phyloP scores from a whole-genome alignment of 1,139 yeast species.

The Saccharomyces pastorianus region DNA sequence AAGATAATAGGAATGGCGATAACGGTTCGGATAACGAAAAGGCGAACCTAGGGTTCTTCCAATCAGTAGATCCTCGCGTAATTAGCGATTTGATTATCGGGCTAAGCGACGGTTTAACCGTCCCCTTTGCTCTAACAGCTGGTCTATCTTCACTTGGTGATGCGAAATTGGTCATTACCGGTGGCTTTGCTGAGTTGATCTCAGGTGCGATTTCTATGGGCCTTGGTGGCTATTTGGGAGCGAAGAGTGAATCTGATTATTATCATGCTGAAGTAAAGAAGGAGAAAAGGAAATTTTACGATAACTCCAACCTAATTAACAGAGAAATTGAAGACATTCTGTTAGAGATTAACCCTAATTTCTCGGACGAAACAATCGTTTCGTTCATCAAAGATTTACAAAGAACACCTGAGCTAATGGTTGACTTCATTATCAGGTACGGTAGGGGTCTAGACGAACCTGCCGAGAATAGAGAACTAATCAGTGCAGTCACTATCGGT shows the following conservation, averaged over 20 bases:
- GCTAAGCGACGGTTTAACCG: conserved; percentile 72
- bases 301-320: conserved; percentile 45
- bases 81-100: conserved; percentile 79
- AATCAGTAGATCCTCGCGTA: conserved; percentile 50
- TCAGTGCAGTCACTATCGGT: conserved; percentile 71
- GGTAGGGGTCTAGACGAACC: conserved; percentile 81
- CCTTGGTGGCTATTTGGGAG: conserved; percentile 74
- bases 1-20: neutral
- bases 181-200: conserved; percentile 79
- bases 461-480: conserved; percentile 68
- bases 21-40: conserved; percentile 10
- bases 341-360: conserved; percentile 48
- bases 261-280: conserved; percentile 61
- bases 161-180: conserved; percentile 66
- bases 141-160: conserved; percentile 74
- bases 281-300: conserved; percentile 62
- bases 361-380: conserved; percentile 56
- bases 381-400: conserved; percentile 64
- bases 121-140: conserved; percentile 78
- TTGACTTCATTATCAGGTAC: conserved; percentile 66
- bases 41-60: conserved; percentile 5
- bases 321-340: conserved; percentile 70
- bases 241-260: conserved; percentile 69
- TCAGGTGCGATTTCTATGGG: conserved; percentile 86
- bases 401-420: conserved; percentile 56